Evolutionary conservation across 768 basidiomycete genomes (phyloP).

Genomic region (Dendrothele bispora): DNA sequence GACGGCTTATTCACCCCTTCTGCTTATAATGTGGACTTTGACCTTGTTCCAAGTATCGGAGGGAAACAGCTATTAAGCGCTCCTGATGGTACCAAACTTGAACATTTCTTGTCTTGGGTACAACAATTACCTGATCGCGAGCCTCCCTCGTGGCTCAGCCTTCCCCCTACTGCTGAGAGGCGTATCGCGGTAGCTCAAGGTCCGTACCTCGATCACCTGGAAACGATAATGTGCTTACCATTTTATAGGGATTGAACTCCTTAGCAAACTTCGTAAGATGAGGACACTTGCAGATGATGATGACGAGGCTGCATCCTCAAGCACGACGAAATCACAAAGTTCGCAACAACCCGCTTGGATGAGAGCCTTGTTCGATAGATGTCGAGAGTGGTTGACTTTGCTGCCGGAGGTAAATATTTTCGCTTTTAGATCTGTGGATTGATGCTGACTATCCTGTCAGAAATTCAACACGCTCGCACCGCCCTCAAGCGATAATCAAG

Average conservation of each 20-base stretch:
- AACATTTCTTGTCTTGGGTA: slow-evolving; percentile 91
- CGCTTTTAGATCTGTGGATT: neutral
- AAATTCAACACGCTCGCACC: slow-evolving; percentile 64
- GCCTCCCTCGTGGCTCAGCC: slow-evolving; percentile 91
- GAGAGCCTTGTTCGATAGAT: slow-evolving; percentile 78
- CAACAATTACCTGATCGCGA: slow-evolving; percentile 87
- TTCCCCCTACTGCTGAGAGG: slow-evolving; percentile 89
- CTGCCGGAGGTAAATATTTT: slow-evolving; percentile 61
- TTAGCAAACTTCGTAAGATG: slow-evolving; percentile 92
- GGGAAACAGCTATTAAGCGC: slow-evolving; percentile 60
- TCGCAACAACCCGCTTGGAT: slow-evolving; percentile 94
- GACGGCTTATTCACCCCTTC: slow-evolving; percentile 83
- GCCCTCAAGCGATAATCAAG: slow-evolving; percentile 68
- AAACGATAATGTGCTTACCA: neutral
- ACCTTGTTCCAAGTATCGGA: slow-evolving; percentile 69
- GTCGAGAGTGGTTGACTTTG: slow-evolving; percentile 78
- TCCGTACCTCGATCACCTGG: slow-evolving; percentile 27
- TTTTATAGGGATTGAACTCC: slow-evolving; percentile 69
- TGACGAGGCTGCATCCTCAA: slow-evolving; percentile 58
- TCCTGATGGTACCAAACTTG: slow-evolving; percentile 91
- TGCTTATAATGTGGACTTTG: slow-evolving; percentile 93
- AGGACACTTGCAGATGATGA: slow-evolving; percentile 85
- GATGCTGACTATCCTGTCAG: slow-evolving; percentile 33
- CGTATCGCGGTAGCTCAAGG: slow-evolving; percentile 92
- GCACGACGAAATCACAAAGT: slow-evolving; percentile 56